Conservation (phyloP, 148 eudicot genomes). For the Cornus controversa region DNA sequence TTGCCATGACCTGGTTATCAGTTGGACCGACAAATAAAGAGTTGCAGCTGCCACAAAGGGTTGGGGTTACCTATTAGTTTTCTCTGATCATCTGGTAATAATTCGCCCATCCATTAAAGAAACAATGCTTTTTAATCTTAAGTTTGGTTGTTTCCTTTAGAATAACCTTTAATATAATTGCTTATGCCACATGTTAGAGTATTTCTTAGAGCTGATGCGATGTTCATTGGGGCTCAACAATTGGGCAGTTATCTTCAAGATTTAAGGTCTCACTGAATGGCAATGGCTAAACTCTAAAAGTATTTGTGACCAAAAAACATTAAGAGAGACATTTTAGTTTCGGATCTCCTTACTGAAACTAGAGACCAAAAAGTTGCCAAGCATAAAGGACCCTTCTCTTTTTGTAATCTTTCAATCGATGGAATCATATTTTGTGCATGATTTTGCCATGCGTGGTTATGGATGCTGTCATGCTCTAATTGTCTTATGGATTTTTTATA, state of each 20-base stretch:
- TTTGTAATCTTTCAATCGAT: too few species aligned
- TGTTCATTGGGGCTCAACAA: slow-evolving; percentile 76
- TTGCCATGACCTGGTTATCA: slow-evolving; percentile 25
- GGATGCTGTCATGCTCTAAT: too few species aligned
- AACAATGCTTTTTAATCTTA: neutral
- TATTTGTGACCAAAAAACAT: neutral
- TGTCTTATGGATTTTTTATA: too few species aligned
- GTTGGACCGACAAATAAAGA: slow-evolving; percentile 98
- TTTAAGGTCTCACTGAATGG: slow-evolving; percentile 39
- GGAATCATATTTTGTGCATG: too few species aligned
- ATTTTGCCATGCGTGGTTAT: too few species aligned
- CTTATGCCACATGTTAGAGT: slow-evolving; percentile 57
- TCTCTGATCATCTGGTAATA: slow-evolving; percentile 81
- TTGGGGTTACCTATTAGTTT: slow-evolving; percentile 79
- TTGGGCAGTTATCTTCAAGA: slow-evolving; percentile 72
- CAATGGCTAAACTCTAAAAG: neutral
- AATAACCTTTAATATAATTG: slow-evolving; percentile 1
- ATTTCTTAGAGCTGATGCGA: slow-evolving; percentile 71
- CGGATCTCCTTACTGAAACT: neutral
- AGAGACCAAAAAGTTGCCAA: neutral
- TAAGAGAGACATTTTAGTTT: neutral
- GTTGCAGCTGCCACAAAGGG: slow-evolving; percentile 81
- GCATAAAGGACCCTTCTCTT: neutral
- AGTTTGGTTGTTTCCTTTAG: neutral
- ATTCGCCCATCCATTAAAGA: slow-evolving; percentile 2